phyloP scores from a whole-genome alignment of 352 stramenopile genomes.

The Globisporangium yorkense region DNA sequence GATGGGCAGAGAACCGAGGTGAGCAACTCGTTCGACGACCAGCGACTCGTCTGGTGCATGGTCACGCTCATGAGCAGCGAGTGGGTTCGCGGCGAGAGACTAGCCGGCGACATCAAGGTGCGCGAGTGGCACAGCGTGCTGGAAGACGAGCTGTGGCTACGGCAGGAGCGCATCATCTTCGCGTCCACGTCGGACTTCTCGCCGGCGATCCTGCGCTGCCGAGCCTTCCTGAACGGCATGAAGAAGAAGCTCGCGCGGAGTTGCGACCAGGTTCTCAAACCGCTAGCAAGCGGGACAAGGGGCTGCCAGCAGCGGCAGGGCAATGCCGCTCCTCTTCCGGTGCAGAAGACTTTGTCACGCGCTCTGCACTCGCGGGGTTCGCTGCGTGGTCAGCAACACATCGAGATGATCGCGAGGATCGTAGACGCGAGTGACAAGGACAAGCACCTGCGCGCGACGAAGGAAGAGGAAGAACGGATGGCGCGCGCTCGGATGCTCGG shows the following conservation, averaged over 20 bases:
- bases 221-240: slow-evolving; percentile 58
- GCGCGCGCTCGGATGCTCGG: slow-evolving; percentile 15
- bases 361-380: slow-evolving; percentile 3
- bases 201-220: slow-evolving; percentile 31
- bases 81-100: slow-evolving; percentile 24
- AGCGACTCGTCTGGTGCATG: slow-evolving; percentile 52
- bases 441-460: neutral
- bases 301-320: slow-evolving; percentile 1
- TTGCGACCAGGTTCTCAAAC: slow-evolving; percentile 15
- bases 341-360: neutral
- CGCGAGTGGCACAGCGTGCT: slow-evolving; percentile 55
- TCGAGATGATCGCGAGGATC: slow-evolving; percentile 5
- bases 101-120: slow-evolving; percentile 27
- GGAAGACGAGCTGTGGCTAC: slow-evolving; percentile 52
- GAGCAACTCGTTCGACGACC: neutral
- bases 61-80: slow-evolving; percentile 48
- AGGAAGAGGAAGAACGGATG: slow-evolving; percentile 14
- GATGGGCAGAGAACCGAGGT: neutral
- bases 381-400: slow-evolving; percentile 5
- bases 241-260: slow-evolving; percentile 26
- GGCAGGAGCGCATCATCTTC: slow-evolving; percentile 48
- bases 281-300: neutral
- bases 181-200: slow-evolving; percentile 35
- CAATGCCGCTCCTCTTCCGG: neutral
- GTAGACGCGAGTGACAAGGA: neutral